These are phyloP conservation scores for Colletotrichum viniferum DNA, from an alignment of 2,329 filamentous ascomycete genomes.

Conservation along the genomic window DNA sequence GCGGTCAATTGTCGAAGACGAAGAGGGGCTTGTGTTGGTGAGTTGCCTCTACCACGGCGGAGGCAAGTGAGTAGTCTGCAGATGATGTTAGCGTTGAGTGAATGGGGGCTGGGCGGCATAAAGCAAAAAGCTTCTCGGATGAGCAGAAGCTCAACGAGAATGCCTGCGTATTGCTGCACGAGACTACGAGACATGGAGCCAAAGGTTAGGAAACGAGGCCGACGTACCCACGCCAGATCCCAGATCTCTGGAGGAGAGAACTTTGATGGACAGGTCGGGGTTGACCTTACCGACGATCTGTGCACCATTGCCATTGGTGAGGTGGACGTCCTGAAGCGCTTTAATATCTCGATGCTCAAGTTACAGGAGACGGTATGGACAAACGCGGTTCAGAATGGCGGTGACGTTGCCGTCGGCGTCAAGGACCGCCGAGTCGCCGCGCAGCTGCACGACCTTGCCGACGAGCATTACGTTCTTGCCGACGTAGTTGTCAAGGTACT, in stretches of 20 bases:
- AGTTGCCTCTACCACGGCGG: slow-evolving; percentile 83
- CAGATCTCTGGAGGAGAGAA: slow-evolving; percentile 72
- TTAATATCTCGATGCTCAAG: not conserved
- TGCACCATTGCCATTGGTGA: slow-evolving; percentile 70
- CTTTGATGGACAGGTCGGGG: slow-evolving; percentile 72
- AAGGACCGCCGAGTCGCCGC: slow-evolving; percentile 79
- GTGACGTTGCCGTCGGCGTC: slow-evolving; percentile 82
- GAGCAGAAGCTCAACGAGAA: not conserved
- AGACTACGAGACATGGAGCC: not conserved
- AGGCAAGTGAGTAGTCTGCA: slow-evolving; percentile 75
- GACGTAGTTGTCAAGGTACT: slow-evolving; percentile 78
- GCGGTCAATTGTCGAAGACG: slow-evolving; percentile 56
- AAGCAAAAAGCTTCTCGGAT: not conserved
- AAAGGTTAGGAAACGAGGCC: not conserved
- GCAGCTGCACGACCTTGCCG: slow-evolving; percentile 82
- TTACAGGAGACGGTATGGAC: slow-evolving; percentile 25
- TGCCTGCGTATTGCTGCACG: not conserved
- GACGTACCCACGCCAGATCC: slow-evolving; percentile 71
- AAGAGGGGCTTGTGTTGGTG: slow-evolving; percentile 85
- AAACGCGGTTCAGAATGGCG: slow-evolving; percentile 74
- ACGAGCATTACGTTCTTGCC: slow-evolving; percentile 80
- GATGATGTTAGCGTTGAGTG: not conserved
- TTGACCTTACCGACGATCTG: slow-evolving; percentile 85
- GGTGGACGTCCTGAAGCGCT: slow-evolving; percentile 67
- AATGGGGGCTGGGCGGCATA: not conserved